Percentiles rank a stretch among this genome's conserved stretches.
Conservation (phyloP, 495 filamentous ascomycete genomes). For the Trypethelium eluteriae region DNA sequence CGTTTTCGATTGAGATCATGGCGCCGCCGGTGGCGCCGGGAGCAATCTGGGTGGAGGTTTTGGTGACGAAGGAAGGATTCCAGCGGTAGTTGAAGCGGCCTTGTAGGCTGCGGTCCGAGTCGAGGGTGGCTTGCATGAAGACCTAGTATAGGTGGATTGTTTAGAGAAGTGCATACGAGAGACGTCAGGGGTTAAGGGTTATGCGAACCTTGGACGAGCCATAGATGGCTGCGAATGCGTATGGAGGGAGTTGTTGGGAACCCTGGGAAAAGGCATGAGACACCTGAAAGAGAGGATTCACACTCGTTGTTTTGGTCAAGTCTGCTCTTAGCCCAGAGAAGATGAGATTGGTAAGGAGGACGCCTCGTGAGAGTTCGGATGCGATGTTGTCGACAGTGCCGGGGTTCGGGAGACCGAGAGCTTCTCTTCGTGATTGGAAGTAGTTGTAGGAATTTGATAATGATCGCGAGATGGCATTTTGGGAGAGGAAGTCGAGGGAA, state of each 20-base stretch:
- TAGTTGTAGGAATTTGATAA: slow-evolving; percentile 70
- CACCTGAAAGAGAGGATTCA: slow-evolving; percentile 89
- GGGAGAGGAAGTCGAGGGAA: slow-evolving; percentile 57
- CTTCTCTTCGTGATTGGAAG: slow-evolving; percentile 77
- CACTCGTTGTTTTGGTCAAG: slow-evolving; percentile 87
- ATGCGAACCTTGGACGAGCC: slow-evolving; percentile 78
- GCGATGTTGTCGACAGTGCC: slow-evolving; percentile 87
- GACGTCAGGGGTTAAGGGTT: slow-evolving; percentile 2
- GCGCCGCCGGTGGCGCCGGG: slow-evolving; percentile 56
- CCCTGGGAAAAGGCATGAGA: slow-evolving; percentile 95
- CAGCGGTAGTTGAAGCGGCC: slow-evolving; percentile 88
- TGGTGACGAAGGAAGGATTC: slow-evolving; percentile 66
- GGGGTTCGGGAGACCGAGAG: slow-evolving; percentile 82
- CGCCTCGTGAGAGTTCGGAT: slow-evolving; percentile 88
- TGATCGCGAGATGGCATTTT: slow-evolving; percentile 61
- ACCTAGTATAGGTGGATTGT: slow-evolving; percentile 46
- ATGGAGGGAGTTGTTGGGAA: slow-evolving; percentile 75
- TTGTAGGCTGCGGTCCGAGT: slow-evolving; percentile 75
- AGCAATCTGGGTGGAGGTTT: slow-evolving; percentile 74
- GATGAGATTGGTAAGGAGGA: slow-evolving; percentile 88
- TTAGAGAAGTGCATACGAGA: neutral
- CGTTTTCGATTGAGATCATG: slow-evolving; percentile 83
- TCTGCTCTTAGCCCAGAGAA: slow-evolving; percentile 93
- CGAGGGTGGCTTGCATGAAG: slow-evolving; percentile 90
- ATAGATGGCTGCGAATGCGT: slow-evolving; percentile 87